phyloP scores from a whole-genome alignment of 768 basidiomycete species.

The Leccinum truebloodii region DNA sequence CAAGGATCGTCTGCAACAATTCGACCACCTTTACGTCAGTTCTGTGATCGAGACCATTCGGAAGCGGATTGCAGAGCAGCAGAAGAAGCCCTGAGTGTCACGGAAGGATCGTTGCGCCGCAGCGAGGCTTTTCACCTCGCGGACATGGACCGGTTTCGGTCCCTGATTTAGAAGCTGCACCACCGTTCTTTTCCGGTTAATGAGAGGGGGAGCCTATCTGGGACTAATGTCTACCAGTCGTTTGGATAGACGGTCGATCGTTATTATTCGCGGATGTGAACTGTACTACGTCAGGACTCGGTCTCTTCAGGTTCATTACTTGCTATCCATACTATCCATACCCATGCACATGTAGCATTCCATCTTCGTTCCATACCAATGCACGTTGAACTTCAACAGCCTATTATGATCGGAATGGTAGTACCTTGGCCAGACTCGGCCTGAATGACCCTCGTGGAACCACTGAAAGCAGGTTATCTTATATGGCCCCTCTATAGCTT shows the following conservation, averaged over 20 bases:
- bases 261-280: constrained; percentile 9
- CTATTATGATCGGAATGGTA: constrained; percentile 5
- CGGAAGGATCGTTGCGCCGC: constrained; percentile 12
- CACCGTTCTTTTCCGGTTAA: constrained; percentile 7
- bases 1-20: constrained; percentile 33
- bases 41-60: constrained; percentile 34
- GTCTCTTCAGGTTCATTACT: constrained; percentile 8
- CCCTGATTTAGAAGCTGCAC: constrained; percentile 19
- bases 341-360: neutral
- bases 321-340: neutral
- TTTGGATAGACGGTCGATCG: constrained; percentile 10
- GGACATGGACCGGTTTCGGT: constrained; percentile 7
- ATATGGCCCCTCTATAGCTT: neutral
- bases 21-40: constrained; percentile 35
- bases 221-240: constrained; percentile 2
- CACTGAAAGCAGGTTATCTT: constrained; percentile 5
- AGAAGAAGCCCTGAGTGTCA: constrained; percentile 27
- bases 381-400: neutral
- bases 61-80: constrained; percentile 34
- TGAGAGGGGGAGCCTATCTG: constrained; percentile 1
- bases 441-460: constrained; percentile 1
- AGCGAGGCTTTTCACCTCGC: constrained; percentile 6
- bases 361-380: neutral
- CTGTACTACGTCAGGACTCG: constrained; percentile 7
- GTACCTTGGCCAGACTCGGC: neutral